These are phyloP conservation scores for Podospora bellae-mahoneyi DNA, from an alignment of 495 filamentous ascomycete genomes.

Conservation along the genomic window DNA sequence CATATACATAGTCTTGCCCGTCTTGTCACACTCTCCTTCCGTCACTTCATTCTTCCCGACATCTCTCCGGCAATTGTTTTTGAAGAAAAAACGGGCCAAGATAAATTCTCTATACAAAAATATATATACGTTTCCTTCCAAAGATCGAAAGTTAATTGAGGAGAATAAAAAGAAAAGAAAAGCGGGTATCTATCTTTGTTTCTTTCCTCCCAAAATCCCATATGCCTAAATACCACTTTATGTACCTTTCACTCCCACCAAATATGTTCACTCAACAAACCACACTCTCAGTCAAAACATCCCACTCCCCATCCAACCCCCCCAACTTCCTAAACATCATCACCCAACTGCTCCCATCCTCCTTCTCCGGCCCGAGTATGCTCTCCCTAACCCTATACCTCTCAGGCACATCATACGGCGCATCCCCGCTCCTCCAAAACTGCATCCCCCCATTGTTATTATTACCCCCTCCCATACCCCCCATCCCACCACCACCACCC, in stretches of 20 bases:
- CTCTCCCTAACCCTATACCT: slow-evolving; percentile 30
- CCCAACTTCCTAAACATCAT: slow-evolving; percentile 32
- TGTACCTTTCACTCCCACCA: slow-evolving; percentile 2
- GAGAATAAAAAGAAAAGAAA: not conserved
- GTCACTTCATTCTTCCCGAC: no score
- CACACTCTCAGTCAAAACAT: slow-evolving; percentile 31
- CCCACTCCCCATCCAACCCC: slow-evolving; percentile 29
- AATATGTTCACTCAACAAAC: slow-evolving; percentile 7
- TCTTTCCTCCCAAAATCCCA: slow-evolving; percentile 4
- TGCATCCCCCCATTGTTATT: not conserved
- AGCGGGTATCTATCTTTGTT: not conserved
- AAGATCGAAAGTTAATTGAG: not conserved
- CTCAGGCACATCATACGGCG: slow-evolving; percentile 35
- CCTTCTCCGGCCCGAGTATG: slow-evolving; percentile 30
- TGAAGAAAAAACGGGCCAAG: not conserved
- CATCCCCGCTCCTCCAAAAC: slow-evolving; percentile 23
- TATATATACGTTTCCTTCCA: not conserved
- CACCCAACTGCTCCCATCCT: slow-evolving; percentile 33
- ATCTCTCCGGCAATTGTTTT: not conserved
- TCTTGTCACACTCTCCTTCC: not conserved
- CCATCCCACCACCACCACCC: not conserved
- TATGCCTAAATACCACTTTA: not conserved
- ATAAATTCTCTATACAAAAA: not conserved
- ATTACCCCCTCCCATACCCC: not conserved
- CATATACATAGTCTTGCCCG: not conserved